Evolutionary conservation across 257 asterid species (phyloP).

Genomic region (Solanum okadae): DNA sequence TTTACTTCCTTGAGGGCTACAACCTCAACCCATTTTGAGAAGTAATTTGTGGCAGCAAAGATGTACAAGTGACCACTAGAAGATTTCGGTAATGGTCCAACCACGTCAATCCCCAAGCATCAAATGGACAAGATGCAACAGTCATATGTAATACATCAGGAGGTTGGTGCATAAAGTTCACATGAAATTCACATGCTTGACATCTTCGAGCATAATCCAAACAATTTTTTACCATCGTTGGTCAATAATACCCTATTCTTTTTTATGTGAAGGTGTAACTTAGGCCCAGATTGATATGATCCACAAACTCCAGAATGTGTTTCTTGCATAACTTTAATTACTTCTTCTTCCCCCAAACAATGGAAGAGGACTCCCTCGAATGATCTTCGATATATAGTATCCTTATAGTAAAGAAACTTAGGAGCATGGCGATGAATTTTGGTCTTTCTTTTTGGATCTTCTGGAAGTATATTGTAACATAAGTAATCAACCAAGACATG

Average conservation of each 20-base stretch:
- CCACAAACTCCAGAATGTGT: not conserved
- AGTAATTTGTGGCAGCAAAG: too few relatives aligned
- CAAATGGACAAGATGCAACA: not conserved
- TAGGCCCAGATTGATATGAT: not conserved
- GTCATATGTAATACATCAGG: not conserved
- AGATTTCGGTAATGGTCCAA: not conserved
- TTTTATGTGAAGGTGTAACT: too few relatives aligned
- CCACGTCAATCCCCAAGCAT: not conserved
- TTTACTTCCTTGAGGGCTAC: too few relatives aligned
- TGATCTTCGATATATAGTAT: not conserved
- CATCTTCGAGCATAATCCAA: not conserved
- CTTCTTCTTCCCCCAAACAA: not conserved
- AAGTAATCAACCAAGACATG: not conserved
- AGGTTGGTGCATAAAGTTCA: not conserved
- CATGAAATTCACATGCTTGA: too few relatives aligned
- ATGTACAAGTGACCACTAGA: too few relatives aligned
- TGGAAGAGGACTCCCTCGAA: not conserved
- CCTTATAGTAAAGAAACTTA: too few relatives aligned
- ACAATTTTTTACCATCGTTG: not conserved
- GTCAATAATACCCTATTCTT: not conserved
- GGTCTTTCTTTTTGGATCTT: too few relatives aligned
- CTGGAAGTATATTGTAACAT: too few relatives aligned
- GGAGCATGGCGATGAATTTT: too few relatives aligned
- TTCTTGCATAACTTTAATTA: not conserved
- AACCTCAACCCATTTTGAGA: too few relatives aligned